Conservation (phyloP, 192 early-diverging fungal species). For the Backusella morwellensis region DNA sequence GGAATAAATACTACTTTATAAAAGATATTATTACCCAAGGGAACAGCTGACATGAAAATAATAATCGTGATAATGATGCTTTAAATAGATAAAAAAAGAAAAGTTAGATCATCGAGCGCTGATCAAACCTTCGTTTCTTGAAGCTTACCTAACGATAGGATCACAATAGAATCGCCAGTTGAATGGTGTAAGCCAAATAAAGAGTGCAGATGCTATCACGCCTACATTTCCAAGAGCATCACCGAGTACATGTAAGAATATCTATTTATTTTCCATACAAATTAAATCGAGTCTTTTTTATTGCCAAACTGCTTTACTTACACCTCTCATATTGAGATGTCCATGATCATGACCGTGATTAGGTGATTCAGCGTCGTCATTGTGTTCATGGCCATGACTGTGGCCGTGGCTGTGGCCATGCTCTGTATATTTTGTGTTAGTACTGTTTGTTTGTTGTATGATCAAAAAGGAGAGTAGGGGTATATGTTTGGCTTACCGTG, state of each 20-base stretch:
- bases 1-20: background rate
- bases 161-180: slow-evolving; percentile 83
- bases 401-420: background rate
- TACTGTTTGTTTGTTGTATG: background rate
- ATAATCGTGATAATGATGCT: slow-evolving; percentile 62
- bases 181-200: slow-evolving; percentile 70
- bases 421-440: slow-evolving; percentile 15
- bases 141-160: slow-evolving; percentile 66
- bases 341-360: slow-evolving; percentile 24
- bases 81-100: slow-evolving; percentile 14
- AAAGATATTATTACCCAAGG: slow-evolving; percentile 31
- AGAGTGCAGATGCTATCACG: slow-evolving; percentile 76
- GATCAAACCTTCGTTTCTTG: background rate
- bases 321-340: slow-evolving; percentile 54
- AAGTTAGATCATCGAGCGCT: background rate
- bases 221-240: slow-evolving; percentile 88
- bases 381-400: slow-evolving; percentile 31
- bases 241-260: slow-evolving; percentile 90
- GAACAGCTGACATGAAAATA: slow-evolving; percentile 54
- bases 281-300: background rate
- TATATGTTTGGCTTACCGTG: slow-evolving; percentile 49
- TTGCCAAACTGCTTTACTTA: slow-evolving; percentile 3
- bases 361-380: slow-evolving; percentile 20
- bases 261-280: slow-evolving; percentile 3
- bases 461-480: background rate